Evolutionary conservation across 306 rosid genomes (phyloP).

Genomic region (Heteromeles arbutifolia): DNA sequence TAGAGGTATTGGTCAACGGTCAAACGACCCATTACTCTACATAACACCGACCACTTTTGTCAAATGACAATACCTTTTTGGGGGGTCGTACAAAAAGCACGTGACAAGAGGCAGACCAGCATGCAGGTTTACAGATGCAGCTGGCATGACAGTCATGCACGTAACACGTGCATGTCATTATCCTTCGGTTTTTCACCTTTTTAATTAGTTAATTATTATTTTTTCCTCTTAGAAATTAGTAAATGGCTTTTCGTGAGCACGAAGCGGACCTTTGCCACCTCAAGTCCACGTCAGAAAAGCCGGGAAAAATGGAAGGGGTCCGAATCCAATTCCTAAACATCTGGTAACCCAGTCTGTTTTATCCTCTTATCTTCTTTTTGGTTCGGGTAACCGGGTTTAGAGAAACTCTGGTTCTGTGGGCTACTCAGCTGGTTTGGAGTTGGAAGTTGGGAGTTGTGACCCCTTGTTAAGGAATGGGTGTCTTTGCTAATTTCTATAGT

Average conservation of each 20-base stretch:
- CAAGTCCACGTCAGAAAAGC: slow-evolving; percentile 16
- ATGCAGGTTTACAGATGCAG: slow-evolving; percentile 25
- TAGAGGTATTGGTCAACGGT: slow-evolving; percentile 4
- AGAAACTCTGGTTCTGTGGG: background rate
- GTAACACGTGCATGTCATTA: slow-evolving; percentile 16
- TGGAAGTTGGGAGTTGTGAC: background rate
- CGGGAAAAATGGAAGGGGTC: background rate
- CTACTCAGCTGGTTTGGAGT: background rate
- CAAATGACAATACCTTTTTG: background rate
- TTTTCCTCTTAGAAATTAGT: background rate
- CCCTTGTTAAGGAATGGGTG: background rate
- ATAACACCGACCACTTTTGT: slow-evolving; percentile 1
- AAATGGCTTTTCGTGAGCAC: slow-evolving; percentile 1
- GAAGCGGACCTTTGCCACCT: slow-evolving; percentile 13
- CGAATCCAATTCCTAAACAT: background rate
- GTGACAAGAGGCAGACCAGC: slow-evolving; percentile 43
- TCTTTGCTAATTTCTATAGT: background rate
- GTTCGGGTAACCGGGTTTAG: background rate
- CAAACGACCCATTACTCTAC: background rate
- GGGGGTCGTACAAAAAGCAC: slow-evolving; percentile 27
- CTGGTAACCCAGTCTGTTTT: background rate
- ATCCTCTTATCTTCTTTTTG: background rate
- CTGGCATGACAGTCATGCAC: slow-evolving; percentile 46
- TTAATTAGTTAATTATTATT: background rate
- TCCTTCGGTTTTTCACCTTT: background rate